Evolutionary conservation across 202 grass and related monocot species (phyloP), one percentile per base, ranked within the genome.

Genomic region (Schoenoplectus triqueter): DNA sequence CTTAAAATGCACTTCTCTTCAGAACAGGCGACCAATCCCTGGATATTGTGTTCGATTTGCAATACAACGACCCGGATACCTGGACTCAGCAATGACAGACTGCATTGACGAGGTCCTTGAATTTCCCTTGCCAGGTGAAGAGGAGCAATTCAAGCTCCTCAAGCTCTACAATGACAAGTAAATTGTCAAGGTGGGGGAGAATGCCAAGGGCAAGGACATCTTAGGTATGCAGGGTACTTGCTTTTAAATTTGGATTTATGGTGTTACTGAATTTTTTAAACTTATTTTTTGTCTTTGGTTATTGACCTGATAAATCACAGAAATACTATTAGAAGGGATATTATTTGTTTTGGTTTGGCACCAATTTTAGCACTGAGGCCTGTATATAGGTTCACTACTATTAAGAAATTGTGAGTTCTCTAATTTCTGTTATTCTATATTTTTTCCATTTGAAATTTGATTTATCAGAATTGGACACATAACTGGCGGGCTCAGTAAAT

Each of bases 31-130:
- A 95, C 73, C 95, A 98, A 82, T 98, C 93, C 31, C 95, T 92
- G 74, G 93, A 98, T 51, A 92, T 98, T 75, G 95, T 98, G 41
- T 88, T 98, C 85, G 95, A 90, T 79, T 98, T 52, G 95, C 95
- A 50, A 98, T 93, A 67, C 95, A 98, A 87, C 87, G 95, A 48
- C 95, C 95, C 0, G 90, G 95, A 88, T 93, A 98, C 67, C 89
- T 98, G 51, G 95, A 98, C 54, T 95, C 95, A 48, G 95, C 95
- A 74, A 87, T 94, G 44, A 74, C 92, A 6, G 95, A 98, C 73
- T 93, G 95, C 31, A 95, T 98, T 15, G 95, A 98, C 31, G 95
- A 98, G 84, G 93, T 98, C 69, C 91, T 98, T 8, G 95, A 98
- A 76, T 98, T 98, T 42, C 95, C 91, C 65, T 73, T 98, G 64